Evolutionary conservation across 1,284 basidiomycete species (phyloP), one percentile per base, ranked within the genome.

Genomic region (Takashimella tepidaria): DNA sequence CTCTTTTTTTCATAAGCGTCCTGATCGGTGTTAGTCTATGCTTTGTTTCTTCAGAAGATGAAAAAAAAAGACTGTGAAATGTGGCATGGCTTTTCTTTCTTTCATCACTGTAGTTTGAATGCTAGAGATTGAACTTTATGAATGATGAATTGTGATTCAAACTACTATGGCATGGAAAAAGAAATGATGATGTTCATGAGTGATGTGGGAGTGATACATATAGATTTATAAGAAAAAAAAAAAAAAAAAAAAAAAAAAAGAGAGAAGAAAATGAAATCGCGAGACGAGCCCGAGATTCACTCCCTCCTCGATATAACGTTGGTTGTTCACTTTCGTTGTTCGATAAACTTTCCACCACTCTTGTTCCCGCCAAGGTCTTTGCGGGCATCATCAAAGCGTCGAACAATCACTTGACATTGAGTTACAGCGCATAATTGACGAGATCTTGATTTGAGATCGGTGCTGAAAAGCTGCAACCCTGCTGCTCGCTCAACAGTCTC

Each of bases 401-500:
- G 82, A 1, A 96, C 83, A 45, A 89, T 79, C 45, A 96, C 82
- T 56, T 92, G 83, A 69, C 92, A 96, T 73, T 87, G 86, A 8
- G 88, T 84, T 10, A 84, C 83, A 68, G 84, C 81, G 80, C 95
- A 98, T 46, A 98, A 87, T 67, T 89, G 87, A 68, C 86, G 91
- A 10, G 90, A 85, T n/a, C 79, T 77, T 21, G 74, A 61, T 74
- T 95, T 97, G 66, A 98, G 77, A 25, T 82, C 82, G 43, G 89
- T 85, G 1, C 92, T 90, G 78, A 98, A 92, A 31, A 98, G 78
- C 1, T 83, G 86, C 48, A 98, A 80, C 0, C 95, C 95, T 0
- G 95, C 87, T 4, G 91, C 89, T 23, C 85, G 84, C 76, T 98
- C 96, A 41, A 99, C 92, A 0, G 85, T 81, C 55, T 96, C 92